Evolutionary conservation across 139 green algal genomes (phyloP), one percentile per base, ranked within the genome.

Genomic region (Marvania coccoides): DNA sequence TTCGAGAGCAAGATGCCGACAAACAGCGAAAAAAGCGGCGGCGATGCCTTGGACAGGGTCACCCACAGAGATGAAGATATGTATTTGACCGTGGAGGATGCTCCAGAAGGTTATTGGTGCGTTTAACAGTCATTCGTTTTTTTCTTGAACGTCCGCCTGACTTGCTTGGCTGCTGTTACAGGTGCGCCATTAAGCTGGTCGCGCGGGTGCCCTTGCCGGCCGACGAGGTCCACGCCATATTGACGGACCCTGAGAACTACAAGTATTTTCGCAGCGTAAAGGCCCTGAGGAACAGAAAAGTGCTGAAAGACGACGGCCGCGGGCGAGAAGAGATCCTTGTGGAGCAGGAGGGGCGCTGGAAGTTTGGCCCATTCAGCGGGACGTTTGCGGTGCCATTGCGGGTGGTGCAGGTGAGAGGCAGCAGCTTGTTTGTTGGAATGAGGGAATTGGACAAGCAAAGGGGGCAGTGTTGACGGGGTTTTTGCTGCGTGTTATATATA

Each of bases 191-290:
- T 6, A 29, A 42, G 13, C 23, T 75, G 31, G 7, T 36, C 2
- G 68, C 47, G 30, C 73, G 48, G 64, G 45, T 89, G 35, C 63
- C 65, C 2, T 64, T 88, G 30, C 65, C 76, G 3, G 75, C 83
- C 1, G 55, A 84, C 55, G 38, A 69, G 29, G 69, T 90, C 2
- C 87, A 72, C 58, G 65, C 77, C 35, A 70, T 89, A 7, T 70
- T 89, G 28, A 62, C 65, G 9, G 56, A 80, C 47, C 77, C 73
- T 8, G 60, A 74, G 24, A 84, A 89, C 51, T 35, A 40, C 23
- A 67, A 46, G 31, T 54, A 83, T 24, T 89, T 90, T 54, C 72
- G 71, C 24, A 62, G 53, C 19, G 77, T 89, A 57, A 90, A 89
- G 68, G 73, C 73, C 9, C 47, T 87, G 13, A 64, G 58, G 13